Percentiles rank a stretch among this genome's conserved stretches.
Evolutionary conservation across 306 rosid species (phyloP).

Genomic region (Prunus padus): DNA sequence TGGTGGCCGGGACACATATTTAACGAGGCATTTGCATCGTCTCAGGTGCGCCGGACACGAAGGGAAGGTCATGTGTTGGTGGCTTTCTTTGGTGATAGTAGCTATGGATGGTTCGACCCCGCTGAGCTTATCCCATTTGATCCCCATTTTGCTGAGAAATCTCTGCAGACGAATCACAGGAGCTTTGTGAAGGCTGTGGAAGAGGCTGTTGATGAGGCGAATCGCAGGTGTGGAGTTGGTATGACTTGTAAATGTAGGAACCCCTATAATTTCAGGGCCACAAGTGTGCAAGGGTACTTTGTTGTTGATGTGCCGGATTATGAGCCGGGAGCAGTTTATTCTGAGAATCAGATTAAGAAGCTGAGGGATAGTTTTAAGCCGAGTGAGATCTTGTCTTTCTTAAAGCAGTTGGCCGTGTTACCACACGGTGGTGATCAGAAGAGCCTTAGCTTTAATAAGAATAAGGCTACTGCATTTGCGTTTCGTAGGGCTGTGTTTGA

Average conservation of each 20-base stretch:
- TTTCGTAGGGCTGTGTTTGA: slow-evolving; percentile 73
- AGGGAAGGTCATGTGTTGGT: slow-evolving; percentile 83
- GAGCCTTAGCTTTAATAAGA: slow-evolving; percentile 52
- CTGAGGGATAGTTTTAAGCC: slow-evolving; percentile 65
- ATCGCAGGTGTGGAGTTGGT: slow-evolving; percentile 72
- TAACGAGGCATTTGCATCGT: slow-evolving; percentile 66
- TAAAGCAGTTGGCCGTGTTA: slow-evolving; percentile 65
- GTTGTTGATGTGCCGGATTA: slow-evolving; percentile 79
- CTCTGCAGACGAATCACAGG: slow-evolving; percentile 61
- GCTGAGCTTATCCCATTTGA: slow-evolving; percentile 82
- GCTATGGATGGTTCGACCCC: slow-evolving; percentile 98
- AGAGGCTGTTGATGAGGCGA: slow-evolving; percentile 85
- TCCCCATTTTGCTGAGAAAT: slow-evolving; percentile 66
- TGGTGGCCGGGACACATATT: slow-evolving; percentile 99
- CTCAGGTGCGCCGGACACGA: slow-evolving; percentile 67
- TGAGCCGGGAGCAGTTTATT: slow-evolving; percentile 75
- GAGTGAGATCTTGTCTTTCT: slow-evolving; percentile 53
- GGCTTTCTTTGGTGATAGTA: slow-evolving; percentile 93
- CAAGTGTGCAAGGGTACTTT: slow-evolving; percentile 60
- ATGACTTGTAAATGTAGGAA: slow-evolving; percentile 74
- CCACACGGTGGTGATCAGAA: slow-evolving; percentile 48
- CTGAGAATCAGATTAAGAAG: slow-evolving; percentile 56
- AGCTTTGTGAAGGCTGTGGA: slow-evolving; percentile 78
- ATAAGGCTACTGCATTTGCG: slow-evolving; percentile 58
- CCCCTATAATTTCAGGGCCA: slow-evolving; percentile 46